phyloP scores from a whole-genome alignment of 2,329 filamentous ascomycete genomes.

The Claviceps africana region DNA sequence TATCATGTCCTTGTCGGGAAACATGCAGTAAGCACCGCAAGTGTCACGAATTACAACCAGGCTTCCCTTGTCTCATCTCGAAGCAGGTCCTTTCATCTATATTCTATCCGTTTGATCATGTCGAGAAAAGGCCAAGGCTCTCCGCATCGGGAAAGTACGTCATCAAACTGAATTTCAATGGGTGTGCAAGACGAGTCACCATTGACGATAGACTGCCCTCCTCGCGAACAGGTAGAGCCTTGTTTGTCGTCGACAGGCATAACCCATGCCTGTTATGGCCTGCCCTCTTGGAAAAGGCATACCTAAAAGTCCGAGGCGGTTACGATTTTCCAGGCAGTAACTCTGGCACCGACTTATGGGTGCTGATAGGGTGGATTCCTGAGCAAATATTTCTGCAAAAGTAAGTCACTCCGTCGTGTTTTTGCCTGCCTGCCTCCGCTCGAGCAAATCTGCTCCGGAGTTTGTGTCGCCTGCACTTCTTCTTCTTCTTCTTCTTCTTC shows the following conservation, averaged over 20 bases:
- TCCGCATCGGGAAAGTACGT: constrained; percentile 82
- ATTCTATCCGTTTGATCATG: constrained; percentile 60
- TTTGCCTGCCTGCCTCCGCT: neutral
- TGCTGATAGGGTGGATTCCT: constrained; percentile 89
- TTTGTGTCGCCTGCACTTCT: neutral
- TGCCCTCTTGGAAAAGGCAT: constrained; percentile 87
- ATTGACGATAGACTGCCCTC: constrained; percentile 81
- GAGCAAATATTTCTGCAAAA: constrained; percentile 85
- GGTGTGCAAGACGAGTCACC: constrained; percentile 71
- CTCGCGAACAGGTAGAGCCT: constrained; percentile 57
- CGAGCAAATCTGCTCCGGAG: neutral
- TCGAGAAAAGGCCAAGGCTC: constrained; percentile 40
- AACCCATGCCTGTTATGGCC: constrained; percentile 81
- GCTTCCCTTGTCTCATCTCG: neutral
- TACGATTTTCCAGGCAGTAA: constrained; percentile 98
- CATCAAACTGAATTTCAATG: constrained; percentile 89
- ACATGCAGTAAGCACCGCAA: constrained; percentile 39
- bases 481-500: too few species aligned
- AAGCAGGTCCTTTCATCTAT: constrained; percentile 53
- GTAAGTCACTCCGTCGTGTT: constrained; percentile 20
- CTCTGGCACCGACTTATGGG: constrained; percentile 86
- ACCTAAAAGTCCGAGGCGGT: constrained; percentile 84
- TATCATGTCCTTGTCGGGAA: constrained; percentile 56
- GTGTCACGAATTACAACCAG: neutral
- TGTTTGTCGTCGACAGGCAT: constrained; percentile 78